phyloP scores from a whole-genome alignment of 768 basidiomycete genomes.

The Mycena leptocephala region DNA sequence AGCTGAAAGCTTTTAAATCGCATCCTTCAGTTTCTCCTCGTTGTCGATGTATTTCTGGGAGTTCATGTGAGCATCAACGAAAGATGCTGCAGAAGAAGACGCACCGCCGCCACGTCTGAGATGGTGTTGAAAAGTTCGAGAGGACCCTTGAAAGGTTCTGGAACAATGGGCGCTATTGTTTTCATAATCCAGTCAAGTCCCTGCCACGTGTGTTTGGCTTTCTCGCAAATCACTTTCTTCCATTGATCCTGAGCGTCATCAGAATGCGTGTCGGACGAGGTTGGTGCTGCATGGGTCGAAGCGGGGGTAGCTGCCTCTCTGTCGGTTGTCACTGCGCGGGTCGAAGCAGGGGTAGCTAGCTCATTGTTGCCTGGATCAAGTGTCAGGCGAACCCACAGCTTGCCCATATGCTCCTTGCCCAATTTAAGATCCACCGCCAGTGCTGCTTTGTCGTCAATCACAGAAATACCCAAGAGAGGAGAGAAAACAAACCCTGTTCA shows the following conservation, averaged over 20 bases:
- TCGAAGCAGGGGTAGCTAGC: neutral
- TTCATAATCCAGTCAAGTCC: neutral
- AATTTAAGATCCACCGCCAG: neutral
- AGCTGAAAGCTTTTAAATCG: neutral
- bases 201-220: neutral
- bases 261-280: neutral
- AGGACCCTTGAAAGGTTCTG: neutral
- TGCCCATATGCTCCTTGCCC: neutral
- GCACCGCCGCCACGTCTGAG: neutral
- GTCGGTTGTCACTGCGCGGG: neutral
- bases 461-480: neutral
- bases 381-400: neutral
- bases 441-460: neutral
- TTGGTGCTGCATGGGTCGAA: neutral
- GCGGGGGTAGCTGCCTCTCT: neutral
- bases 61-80: neutral
- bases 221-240: neutral
- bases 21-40: slow-evolving; percentile 1
- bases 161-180: neutral
- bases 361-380: neutral
- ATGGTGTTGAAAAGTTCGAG: slow-evolving; percentile 4
- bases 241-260: neutral
- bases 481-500: neutral
- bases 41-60: slow-evolving; percentile 8
- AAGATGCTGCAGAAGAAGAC: neutral